Percentiles rank a stretch among this genome's conserved stretches.
phyloP scores from a whole-genome alignment of 2,329 filamentous ascomycete genomes.

The Colletotrichum endophyticum region DNA sequence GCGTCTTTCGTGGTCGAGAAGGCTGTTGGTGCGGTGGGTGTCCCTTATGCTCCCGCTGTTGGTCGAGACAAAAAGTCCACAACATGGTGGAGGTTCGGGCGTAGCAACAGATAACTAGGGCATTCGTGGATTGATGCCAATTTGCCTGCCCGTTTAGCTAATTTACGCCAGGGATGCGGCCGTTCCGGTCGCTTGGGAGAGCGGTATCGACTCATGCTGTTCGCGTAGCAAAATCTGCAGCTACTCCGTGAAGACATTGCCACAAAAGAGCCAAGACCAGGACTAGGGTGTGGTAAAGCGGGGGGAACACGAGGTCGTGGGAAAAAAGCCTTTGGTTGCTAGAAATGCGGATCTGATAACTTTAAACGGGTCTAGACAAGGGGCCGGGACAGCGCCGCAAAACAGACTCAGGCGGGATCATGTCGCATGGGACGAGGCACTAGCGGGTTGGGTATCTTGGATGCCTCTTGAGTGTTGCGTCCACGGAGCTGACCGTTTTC shows the following conservation, averaged over 20 bases:
- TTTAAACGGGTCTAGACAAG: neutral
- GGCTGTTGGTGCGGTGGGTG: neutral
- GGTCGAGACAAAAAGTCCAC: neutral
- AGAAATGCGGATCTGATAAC: constrained; percentile 16
- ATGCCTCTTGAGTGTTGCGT: neutral
- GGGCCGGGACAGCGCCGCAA: neutral
- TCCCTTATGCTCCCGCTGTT: neutral
- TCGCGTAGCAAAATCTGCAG: neutral
- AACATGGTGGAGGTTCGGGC: neutral
- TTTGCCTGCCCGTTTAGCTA: neutral
- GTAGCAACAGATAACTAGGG: neutral
- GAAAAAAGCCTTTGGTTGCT: neutral
- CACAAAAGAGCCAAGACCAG: neutral
- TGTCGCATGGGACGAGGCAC: neutral
- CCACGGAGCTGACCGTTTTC: neutral
- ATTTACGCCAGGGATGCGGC: neutral
- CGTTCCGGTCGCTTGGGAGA: neutral
- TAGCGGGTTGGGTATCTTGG: neutral
- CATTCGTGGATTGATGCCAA: neutral
- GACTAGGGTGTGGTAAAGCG: neutral
- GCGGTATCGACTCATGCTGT: neutral
- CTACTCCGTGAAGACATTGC: neutral
- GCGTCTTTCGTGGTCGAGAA: neutral
- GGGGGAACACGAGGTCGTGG: neutral
- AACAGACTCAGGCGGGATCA: neutral